phyloP scores from a whole-genome alignment of 768 basidiomycete species.

The Boletellus emodensis region DNA sequence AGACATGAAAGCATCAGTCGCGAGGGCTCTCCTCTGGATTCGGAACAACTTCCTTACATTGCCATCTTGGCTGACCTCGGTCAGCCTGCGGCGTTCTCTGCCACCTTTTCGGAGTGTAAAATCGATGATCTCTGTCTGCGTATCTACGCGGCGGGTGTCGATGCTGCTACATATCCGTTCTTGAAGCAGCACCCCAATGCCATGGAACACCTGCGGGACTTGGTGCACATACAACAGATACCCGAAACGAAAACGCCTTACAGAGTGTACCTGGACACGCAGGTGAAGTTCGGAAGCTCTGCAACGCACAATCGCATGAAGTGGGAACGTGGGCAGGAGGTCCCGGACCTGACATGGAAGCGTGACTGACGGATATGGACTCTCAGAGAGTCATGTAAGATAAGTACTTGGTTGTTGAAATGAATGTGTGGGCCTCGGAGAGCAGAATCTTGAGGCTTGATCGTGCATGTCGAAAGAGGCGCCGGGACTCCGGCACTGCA shows the following conservation, averaged over 20 bases:
- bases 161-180: constrained; percentile 3
- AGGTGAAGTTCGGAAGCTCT: neutral
- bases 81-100: neutral
- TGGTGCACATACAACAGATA: neutral
- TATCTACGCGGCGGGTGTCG: constrained; percentile 1
- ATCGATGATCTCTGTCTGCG: constrained; percentile 4
- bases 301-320: no score
- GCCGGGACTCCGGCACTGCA: no score
- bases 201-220: neutral
- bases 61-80: constrained; percentile 11
- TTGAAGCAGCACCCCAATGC: neutral
- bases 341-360: no score
- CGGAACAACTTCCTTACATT: constrained; percentile 1
- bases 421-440: no score
- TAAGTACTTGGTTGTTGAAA: no score
- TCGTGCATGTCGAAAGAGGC: no score
- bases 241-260: neutral
- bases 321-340: no score
- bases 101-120: neutral
- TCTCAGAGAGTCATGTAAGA: no score
- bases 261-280: neutral
- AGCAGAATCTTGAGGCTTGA: no score
- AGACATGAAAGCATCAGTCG: neutral
- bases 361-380: no score
- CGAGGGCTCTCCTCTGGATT: neutral